Evolutionary conservation across 208 protist genomes (phyloP), one percentile per base, ranked within the genome.

Genomic region (Wallacemonas sp.): DNA sequence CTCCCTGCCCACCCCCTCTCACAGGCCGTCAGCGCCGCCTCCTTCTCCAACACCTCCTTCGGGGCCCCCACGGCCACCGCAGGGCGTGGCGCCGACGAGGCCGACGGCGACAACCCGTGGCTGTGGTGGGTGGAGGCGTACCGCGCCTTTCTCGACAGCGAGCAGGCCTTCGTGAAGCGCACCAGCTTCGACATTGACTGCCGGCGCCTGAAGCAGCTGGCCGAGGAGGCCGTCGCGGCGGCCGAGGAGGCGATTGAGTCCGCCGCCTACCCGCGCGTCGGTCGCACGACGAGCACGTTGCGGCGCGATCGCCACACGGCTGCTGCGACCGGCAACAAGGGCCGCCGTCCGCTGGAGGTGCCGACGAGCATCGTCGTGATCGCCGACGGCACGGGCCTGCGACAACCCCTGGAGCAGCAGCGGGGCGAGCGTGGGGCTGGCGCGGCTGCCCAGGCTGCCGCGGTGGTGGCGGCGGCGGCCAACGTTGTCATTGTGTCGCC

Each of bases 131-230:
- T 76, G 1, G 73, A 61, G 20, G 89, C 82, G 20, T 95, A 95
- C 72, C 75, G 87, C 26, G 64, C 64, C 22, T 95, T 93, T 48
- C 70, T 95, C 22, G 82, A 92, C 62, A 74, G 81, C 55, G 82
- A 92, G 65, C 74, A 86, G 63, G 77, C 77, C 8, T 91, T 95
- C 63, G 89, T 93, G 50, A 68, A 79, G 59, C 84, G 89, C 50
- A 84, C 84, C 10, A 81, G 70, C 26, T 95, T 93, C 64, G 86
- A 93, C 29, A 77, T 90, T 14, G 81, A 81, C n/a, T 93, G 84
- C 63, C 52, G 29, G 4, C 52, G 32, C 18, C 52, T 59, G 31
- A 70, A 80, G 55, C 76, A 79, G 41, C 76, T 89, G 16, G 66
- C 57, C 12, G 63, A 71, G 31, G 57, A 69, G 14, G 72, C 44